Percentiles rank a stretch among this genome's conserved stretches.
Conservation (phyloP, 441 rosid species). For the Rhodomyrtus psidioides region DNA sequence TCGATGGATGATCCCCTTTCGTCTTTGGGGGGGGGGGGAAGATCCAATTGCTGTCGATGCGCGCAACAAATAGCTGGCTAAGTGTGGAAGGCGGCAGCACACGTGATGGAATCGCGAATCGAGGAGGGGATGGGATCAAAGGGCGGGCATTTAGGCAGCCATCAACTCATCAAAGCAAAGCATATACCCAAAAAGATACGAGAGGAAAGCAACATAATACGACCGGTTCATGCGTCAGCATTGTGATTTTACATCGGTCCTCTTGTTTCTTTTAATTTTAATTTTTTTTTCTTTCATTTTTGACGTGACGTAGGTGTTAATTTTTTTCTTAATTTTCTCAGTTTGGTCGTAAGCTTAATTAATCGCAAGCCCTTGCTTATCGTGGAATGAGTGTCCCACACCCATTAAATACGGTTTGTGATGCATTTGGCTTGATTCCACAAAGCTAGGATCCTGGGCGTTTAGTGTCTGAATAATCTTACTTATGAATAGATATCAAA, state of each 20-base stretch:
- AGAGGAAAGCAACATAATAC: background rate
- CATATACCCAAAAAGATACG: background rate
- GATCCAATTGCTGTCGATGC: background rate
- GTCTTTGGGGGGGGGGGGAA: background rate
- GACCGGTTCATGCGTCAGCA: background rate
- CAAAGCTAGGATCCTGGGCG: background rate
- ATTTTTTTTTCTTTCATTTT: background rate
- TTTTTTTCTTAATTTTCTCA: background rate
- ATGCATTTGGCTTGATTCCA: background rate
- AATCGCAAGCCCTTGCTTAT: background rate
- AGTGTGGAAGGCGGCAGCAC: too few relatives aligned
- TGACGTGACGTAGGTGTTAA: background rate
- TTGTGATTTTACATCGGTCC: background rate
- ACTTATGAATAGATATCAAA: background rate
- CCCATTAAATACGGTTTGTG: background rate
- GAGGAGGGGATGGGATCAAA: background rate
- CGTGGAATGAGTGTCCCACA: background rate
- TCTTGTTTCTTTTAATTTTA: background rate
- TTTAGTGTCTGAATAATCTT: background rate
- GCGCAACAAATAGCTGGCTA: background rate
- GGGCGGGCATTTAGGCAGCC: background rate
- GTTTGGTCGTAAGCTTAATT: background rate
- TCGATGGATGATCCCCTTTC: background rate
- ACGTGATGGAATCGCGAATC: background rate
- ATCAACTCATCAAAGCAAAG: background rate